Percentiles rank a stretch among this genome's conserved stretches.
Evolutionary conservation across 495 filamentous ascomycete species (phyloP).

Genomic region (Hypoxylon cercidicola): DNA sequence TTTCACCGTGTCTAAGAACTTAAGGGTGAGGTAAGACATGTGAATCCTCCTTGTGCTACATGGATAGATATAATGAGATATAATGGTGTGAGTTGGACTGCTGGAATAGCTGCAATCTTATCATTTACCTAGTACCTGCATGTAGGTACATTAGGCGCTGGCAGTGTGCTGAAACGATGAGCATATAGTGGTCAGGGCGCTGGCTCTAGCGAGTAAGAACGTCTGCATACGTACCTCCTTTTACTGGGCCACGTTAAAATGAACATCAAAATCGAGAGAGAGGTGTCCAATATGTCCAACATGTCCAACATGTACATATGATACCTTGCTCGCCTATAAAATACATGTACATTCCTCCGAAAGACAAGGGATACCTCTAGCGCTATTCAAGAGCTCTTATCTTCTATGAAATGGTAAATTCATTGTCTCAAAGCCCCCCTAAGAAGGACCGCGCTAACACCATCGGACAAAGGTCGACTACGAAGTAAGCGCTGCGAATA

Average conservation of each 20-base stretch:
- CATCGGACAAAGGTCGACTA: conserved; percentile 20
- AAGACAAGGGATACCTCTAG: not conserved
- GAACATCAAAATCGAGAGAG: too few relatives aligned
- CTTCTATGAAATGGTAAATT: not conserved
- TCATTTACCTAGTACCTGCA: not conserved
- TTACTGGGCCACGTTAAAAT: too few relatives aligned
- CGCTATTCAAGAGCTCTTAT: not conserved
- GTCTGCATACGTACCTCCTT: not conserved
- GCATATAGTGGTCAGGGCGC: not conserved
- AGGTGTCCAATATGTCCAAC: too few relatives aligned
- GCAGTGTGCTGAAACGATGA: not conserved
- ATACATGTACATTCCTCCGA: not conserved
- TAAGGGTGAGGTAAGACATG: not conserved
- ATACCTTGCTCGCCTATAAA: too few relatives aligned
- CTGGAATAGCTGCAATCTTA: not conserved
- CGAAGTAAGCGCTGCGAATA: conserved; percentile 18
- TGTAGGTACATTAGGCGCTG: not conserved
- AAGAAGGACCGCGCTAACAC: not conserved
- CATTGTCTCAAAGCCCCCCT: not conserved
- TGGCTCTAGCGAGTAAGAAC: not conserved
- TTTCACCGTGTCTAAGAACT: not conserved
- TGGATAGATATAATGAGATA: too few relatives aligned
- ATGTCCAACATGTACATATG: too few relatives aligned
- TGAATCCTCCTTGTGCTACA: too few relatives aligned
- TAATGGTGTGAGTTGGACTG: not conserved